These are phyloP conservation scores for Periconia macrospinosa DNA, from an alignment of 2,329 filamentous ascomycete species.

Conservation along the genomic window DNA sequence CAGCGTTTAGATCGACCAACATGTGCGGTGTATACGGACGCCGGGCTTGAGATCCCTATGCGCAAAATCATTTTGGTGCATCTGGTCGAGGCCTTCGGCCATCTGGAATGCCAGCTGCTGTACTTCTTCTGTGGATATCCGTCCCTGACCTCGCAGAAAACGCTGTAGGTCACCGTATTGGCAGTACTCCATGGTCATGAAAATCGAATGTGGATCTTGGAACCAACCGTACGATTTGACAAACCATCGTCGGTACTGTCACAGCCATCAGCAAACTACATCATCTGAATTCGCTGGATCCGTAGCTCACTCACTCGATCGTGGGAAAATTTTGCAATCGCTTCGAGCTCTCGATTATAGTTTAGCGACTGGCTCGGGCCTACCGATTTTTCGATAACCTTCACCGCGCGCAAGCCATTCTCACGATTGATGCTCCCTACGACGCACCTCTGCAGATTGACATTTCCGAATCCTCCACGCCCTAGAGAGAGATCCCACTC, in stretches of 20 bases:
- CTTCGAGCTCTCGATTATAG: slow-evolving; percentile 22
- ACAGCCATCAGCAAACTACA: not conserved
- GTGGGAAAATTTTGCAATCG: slow-evolving; percentile 25
- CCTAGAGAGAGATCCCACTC: slow-evolving; percentile 6
- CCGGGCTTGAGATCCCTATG: slow-evolving; percentile 45
- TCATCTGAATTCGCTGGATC: not conserved
- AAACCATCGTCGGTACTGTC: slow-evolving; percentile 21
- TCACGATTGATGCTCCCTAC: slow-evolving; percentile 1
- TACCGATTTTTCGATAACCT: slow-evolving; percentile 9
- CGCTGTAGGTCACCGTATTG: slow-evolving; percentile 37
- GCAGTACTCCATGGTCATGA: slow-evolving; percentile 46
- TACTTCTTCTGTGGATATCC: slow-evolving; percentile 28
- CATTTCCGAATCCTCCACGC: slow-evolving; percentile 10
- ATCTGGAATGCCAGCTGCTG: slow-evolving; percentile 35
- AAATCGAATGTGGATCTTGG: slow-evolving; percentile 28
- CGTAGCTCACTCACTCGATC: slow-evolving; percentile 3
- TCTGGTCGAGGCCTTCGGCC: slow-evolving; percentile 35
- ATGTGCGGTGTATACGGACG: slow-evolving; percentile 16
- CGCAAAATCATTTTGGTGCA: slow-evolving; percentile 40
- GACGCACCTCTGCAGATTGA: slow-evolving; percentile 8
- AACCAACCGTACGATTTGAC: slow-evolving; percentile 44
- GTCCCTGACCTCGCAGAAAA: slow-evolving; percentile 16
- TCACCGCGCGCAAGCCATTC: slow-evolving; percentile 15
- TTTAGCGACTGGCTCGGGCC: slow-evolving; percentile 1
- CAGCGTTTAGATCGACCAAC: not conserved